phyloP scores from a whole-genome alignment of 257 asterid species.

The Nicotiana paniculata region DNA sequence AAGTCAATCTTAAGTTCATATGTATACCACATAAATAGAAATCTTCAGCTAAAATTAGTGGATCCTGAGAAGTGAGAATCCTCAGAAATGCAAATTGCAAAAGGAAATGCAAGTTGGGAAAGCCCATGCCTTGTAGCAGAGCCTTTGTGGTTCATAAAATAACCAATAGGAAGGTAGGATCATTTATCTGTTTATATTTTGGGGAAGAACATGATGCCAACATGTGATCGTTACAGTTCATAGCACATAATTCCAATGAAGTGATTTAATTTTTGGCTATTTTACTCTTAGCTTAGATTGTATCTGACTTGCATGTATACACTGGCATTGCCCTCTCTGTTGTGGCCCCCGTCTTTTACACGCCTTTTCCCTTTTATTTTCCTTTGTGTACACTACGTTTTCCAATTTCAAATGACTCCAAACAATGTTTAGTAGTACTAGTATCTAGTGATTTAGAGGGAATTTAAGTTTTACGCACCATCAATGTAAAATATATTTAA shows the following conservation, averaged over 20 bases:
- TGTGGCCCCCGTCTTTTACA: background rate
- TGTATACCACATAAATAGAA: background rate
- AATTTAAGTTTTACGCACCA: too few species aligned
- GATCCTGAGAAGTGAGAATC: background rate
- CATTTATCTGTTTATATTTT: background rate
- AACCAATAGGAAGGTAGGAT: background rate
- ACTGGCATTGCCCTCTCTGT: background rate
- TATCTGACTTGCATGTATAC: background rate
- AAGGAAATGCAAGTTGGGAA: background rate
- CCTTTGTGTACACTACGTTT: background rate
- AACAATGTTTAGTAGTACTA: too few species aligned
- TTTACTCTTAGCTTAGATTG: background rate
- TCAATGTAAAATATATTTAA: too few species aligned
- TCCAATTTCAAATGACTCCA: too few species aligned
- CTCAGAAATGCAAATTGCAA: background rate
- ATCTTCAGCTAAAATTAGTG: background rate
- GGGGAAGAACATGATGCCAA: slow-evolving; percentile 8
- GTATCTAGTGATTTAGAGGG: too few species aligned
- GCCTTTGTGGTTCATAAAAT: background rate
- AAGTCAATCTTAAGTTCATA: too few species aligned
- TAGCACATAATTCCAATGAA: background rate
- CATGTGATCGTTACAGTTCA: background rate
- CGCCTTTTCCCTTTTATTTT: too few species aligned
- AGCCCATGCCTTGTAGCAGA: background rate
- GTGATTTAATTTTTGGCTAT: background rate